Base-by-base conservation (phyloP, 768 basidiomycete genomes). In the Agaricus subrufescens region DNA sequence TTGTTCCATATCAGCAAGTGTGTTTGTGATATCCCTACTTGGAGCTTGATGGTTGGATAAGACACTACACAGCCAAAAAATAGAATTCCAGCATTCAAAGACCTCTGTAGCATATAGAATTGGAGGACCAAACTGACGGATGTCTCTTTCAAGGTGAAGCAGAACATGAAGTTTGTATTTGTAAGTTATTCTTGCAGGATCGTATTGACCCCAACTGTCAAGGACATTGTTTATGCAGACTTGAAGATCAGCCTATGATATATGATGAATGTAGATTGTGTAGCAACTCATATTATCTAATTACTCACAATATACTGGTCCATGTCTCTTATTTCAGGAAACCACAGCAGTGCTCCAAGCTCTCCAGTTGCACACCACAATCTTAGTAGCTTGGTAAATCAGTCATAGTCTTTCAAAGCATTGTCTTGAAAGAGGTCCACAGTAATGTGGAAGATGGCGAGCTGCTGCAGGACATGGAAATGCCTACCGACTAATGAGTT, bases 11-110 rank as follows among this genome's bases (percentile, higher is more conserved):
- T 50, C 55, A 0, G 67, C 61, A 11, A 74, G 60, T 3, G 57
- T 61, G 0, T 8, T 10, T 0, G 70, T 65, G 34, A 71, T 71
- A 54, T 75, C 71, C 1, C 66, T 66, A 50, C 73, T 74, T 1
- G 74, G 73, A 1, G 71, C 67, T 2, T 60, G 68, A 37, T 68
- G 69, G 58, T 77, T 77, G 26, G 66, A 70, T 37, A 65, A 57
- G 11, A 77, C 59, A 11, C 65, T 71, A 34, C 67, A 68, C 2
- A 67, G 15, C 0, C 72, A 64, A 48, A 77, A 76, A 11, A 78
- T 61, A 4, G 65, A 68, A 58, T 78, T 77, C 57, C 59, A 77
- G 23, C 62, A 66, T 53, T 78, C 75, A 52, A 67, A 77, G 0
- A 63, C 50, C 56, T 78, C 75, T 0, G 74, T 77, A 0, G 73